Evolutionary conservation across 75 land plant genomes (phyloP).

Genomic region (Chamaecyparis obtusa): DNA sequence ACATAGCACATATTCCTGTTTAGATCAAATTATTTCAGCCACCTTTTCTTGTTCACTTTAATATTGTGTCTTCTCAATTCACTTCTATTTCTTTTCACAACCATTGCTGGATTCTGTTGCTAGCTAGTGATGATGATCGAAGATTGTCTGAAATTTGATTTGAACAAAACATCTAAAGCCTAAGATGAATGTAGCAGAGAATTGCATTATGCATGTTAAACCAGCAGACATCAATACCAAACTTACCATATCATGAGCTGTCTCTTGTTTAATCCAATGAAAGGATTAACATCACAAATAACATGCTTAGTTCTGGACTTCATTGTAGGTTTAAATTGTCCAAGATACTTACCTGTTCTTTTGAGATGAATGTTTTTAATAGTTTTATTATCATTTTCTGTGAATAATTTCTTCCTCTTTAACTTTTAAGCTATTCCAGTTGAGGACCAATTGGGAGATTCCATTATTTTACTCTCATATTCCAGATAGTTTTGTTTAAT

Average conservation of each 20-base stretch:
- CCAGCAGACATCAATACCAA: background rate
- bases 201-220: background rate
- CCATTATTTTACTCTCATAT: background rate
- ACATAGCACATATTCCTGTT: background rate
- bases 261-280: background rate
- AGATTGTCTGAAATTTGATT: background rate
- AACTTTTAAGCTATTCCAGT: background rate
- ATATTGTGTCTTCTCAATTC: background rate
- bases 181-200: background rate
- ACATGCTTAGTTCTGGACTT: background rate
- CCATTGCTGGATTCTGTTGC: background rate
- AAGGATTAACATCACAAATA: background rate
- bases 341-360: background rate
- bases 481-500: background rate
- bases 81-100: background rate
- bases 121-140: background rate
- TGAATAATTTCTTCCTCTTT: background rate
- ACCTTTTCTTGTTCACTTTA: background rate
- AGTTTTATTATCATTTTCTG: background rate
- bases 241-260: background rate
- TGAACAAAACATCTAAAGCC: background rate
- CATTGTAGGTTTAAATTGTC: background rate
- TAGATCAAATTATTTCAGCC: background rate
- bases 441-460: background rate
- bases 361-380: background rate